Conservation (phyloP, 1,139 yeast species). For the Yarrowia galli region DNA sequence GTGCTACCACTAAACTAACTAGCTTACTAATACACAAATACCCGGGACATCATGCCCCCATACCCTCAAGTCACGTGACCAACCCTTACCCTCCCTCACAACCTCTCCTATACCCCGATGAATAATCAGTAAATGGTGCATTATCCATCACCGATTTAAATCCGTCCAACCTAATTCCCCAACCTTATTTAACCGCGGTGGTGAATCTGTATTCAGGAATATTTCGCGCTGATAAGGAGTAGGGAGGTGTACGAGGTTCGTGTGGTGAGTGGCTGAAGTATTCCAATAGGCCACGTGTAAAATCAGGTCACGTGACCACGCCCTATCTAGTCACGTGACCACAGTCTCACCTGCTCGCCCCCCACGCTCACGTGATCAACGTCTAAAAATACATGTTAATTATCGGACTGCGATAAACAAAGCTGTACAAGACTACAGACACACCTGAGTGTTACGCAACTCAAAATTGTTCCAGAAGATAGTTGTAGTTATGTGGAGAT, state of each 20-base stretch:
- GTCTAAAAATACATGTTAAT: not conserved
- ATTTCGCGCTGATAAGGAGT: slow-evolving; percentile 23
- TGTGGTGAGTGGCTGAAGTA: no score
- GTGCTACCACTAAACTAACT: not conserved
- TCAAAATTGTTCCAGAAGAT: slow-evolving; percentile 16
- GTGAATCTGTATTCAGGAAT: slow-evolving; percentile 3
- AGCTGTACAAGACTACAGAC: not conserved
- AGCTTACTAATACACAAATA: not conserved
- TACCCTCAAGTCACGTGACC: not conserved
- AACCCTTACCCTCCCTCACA: no score
- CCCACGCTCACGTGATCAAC: not conserved
- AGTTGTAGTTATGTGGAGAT: not conserved
- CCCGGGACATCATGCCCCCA: no score
- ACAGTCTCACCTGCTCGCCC: no score
- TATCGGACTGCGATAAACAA: slow-evolving; percentile 13
- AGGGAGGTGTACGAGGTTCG: no score
- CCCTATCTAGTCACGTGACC: no score
- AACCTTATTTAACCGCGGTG: slow-evolving; percentile 24
- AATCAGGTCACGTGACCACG: not conserved
- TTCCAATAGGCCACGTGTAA: no score
- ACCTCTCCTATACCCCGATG: not conserved
- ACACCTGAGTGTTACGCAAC: not conserved
- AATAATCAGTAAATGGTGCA: slow-evolving; percentile 9
- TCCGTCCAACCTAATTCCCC: slow-evolving; percentile 6
- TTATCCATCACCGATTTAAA: slow-evolving; percentile 31